Conservation (phyloP, 116 monocot genomes). For the Papilionanthe hybrid region DNA sequence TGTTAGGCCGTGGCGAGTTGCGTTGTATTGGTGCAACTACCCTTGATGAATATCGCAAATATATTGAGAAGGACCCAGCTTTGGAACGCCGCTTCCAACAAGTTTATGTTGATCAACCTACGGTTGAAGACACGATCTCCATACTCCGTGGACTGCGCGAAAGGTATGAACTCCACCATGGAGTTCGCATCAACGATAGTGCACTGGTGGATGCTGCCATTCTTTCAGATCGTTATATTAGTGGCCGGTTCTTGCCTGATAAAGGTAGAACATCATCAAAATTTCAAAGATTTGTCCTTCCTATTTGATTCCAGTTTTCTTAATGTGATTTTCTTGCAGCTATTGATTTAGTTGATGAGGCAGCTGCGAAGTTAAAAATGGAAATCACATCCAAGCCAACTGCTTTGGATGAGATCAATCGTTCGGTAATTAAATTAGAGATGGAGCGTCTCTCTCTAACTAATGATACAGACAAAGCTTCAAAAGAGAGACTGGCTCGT, state of each 20-base stretch:
- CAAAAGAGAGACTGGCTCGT: constrained; percentile 79
- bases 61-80: constrained; percentile 98
- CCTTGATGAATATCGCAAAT: constrained; percentile 93
- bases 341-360: constrained; percentile 97
- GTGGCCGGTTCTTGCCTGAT: constrained; percentile 92
- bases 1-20: constrained; percentile 97
- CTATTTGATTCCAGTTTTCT: not conserved
- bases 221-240: constrained; percentile 93
- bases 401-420: constrained; percentile 92
- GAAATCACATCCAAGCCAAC: constrained; percentile 99
- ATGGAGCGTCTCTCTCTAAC: constrained; percentile 96
- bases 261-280: constrained; percentile 52
- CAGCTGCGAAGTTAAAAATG: constrained; percentile 99
- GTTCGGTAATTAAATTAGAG: constrained; percentile 90
- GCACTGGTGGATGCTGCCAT: constrained; percentile 92
- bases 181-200: constrained; percentile 86
- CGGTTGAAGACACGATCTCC: constrained; percentile 91
- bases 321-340: constrained; percentile 38
- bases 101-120: constrained; percentile 92
- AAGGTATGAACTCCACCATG: constrained; percentile 97
- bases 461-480: constrained; percentile 95
- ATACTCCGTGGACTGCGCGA: constrained; percentile 95
- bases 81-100: constrained; percentile 97
- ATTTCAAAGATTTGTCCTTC: not conserved
- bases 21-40: constrained; percentile 99